Base-by-base conservation (phyloP, 208 protist genomes). In the Plasmodiophora brassicae region DNA sequence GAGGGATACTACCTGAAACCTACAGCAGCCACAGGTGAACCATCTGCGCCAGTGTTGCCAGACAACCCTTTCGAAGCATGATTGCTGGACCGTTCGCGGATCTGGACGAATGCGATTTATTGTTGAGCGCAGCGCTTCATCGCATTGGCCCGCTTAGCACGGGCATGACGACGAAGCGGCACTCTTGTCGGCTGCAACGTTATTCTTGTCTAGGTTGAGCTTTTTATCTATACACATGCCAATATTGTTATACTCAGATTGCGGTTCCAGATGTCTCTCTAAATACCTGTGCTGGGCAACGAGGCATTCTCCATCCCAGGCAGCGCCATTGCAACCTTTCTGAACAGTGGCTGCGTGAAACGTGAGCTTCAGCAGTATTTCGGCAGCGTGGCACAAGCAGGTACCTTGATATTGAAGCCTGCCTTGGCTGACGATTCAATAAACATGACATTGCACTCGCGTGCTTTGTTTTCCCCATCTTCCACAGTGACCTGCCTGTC, bases 401-500 rank as follows among this genome's bases (percentile, higher is more conserved):
- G 5, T 36, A 78, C 65, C n/a, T 78, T 78, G n/a, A 78, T 78
- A 32, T 94, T 94, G 32, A 91, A 90, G n/a, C 93, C 94, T 20
- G 93, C 93, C 88, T 97, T 97, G 0, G 97, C 97, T 84, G 93
- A 96, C 0, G 97, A 97, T 89, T 99, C 97, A 22, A 96, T 95
- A 91, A 97, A 98, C 88, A 98, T 94, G 1, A 96, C 92, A 53
- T 94, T 91, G 86, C 95, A 91, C 93, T 97, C 95, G 36, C 94
- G 94, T 25, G 97, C 96, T 91, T 95, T 96, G 36, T 90, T 90
- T 91, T 97, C 95, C 28, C 94, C 95, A 86, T 98, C 96, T 54
- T 97, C 96, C 1, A 94, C 91, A 83, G 95, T 91, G 38, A 95
- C 94, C 88, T 95, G 91, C 89, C 93, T 93, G 65, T 36, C 28